Conservation (phyloP, 371 early-diverging fungal genomes). For the Zancudomyces culisetae region DNA sequence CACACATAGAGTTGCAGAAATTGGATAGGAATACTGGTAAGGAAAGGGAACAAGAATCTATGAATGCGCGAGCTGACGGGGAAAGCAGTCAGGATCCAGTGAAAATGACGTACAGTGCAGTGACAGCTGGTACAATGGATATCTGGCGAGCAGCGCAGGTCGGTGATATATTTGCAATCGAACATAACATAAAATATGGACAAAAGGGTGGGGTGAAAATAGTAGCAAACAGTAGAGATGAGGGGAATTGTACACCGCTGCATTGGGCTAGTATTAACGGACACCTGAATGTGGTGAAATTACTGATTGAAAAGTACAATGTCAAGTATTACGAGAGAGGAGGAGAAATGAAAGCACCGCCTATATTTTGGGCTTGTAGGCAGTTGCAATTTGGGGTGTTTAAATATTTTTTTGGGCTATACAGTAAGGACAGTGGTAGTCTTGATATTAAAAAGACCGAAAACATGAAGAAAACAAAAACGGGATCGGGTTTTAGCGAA, state of each 20-base stretch:
- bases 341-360: slow-evolving; percentile 61
- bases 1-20: too few relatives aligned
- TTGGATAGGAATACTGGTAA: too few relatives aligned
- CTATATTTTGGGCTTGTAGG: slow-evolving; percentile 72
- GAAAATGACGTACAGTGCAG: too few relatives aligned
- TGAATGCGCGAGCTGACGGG: too few relatives aligned
- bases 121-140: background rate
- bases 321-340: slow-evolving; percentile 56
- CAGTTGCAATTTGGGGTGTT: background rate
- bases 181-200: slow-evolving; percentile 28
- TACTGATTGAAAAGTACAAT: slow-evolving; percentile 50
- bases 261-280: slow-evolving; percentile 70
- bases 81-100: too few relatives aligned
- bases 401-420: background rate
- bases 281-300: slow-evolving; percentile 48
- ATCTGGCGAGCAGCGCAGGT: slow-evolving; percentile 37
- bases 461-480: too few relatives aligned
- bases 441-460: too few relatives aligned
- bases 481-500: too few relatives aligned
- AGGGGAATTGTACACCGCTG: slow-evolving; percentile 44
- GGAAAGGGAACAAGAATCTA: too few relatives aligned
- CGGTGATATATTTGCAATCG: slow-evolving; percentile 35
- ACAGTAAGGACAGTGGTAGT: too few relatives aligned
- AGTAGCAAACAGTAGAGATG: slow-evolving; percentile 37
- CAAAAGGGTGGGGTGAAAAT: slow-evolving; percentile 28